phyloP scores from a whole-genome alignment of 2,329 filamentous ascomycete genomes.

The Emmonsiellopsis sp. region DNA sequence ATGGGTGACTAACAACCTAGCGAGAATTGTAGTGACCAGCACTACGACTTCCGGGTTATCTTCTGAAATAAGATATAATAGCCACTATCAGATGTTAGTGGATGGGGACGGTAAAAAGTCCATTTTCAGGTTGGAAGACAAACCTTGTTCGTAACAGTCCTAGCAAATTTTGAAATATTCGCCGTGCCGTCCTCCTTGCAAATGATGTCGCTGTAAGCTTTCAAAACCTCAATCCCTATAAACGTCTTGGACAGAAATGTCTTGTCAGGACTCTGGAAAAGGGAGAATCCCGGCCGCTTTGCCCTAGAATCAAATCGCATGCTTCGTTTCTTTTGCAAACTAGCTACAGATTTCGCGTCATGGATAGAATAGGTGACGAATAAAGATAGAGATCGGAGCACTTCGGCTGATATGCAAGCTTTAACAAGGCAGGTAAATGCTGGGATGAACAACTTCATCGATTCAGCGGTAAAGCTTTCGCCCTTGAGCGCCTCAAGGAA shows the following conservation, averaged over 20 bases:
- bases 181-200: slow-evolving; percentile 61
- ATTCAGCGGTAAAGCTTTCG: slow-evolving; percentile 63
- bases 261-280: slow-evolving; percentile 32
- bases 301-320: slow-evolving; percentile 25
- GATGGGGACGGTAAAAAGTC: slow-evolving; percentile 2
- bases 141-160: slow-evolving; percentile 91
- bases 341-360: slow-evolving; percentile 37
- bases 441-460: slow-evolving; percentile 65
- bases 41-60: slow-evolving; percentile 75
- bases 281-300: slow-evolving; percentile 21
- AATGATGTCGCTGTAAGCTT: slow-evolving; percentile 67
- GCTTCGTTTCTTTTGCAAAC: slow-evolving; percentile 39
- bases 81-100: slow-evolving; percentile 52
- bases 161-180: slow-evolving; percentile 78
- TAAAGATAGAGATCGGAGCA: slow-evolving; percentile 75
- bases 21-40: slow-evolving; percentile 71
- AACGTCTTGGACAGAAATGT: slow-evolving; percentile 51
- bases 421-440: slow-evolving; percentile 73
- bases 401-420: slow-evolving; percentile 72
- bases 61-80: slow-evolving; percentile 82
- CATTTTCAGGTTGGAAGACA: slow-evolving; percentile 21
- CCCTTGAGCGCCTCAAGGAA: slow-evolving; percentile 84
- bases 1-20: slow-evolving; percentile 73
- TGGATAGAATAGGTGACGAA: slow-evolving; percentile 93
- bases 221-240: slow-evolving; percentile 64